Percentiles rank a stretch among this genome's conserved stretches.
phyloP scores from a whole-genome alignment of 2,329 filamentous ascomycete genomes.

The Malbranchea zuffiana region DNA sequence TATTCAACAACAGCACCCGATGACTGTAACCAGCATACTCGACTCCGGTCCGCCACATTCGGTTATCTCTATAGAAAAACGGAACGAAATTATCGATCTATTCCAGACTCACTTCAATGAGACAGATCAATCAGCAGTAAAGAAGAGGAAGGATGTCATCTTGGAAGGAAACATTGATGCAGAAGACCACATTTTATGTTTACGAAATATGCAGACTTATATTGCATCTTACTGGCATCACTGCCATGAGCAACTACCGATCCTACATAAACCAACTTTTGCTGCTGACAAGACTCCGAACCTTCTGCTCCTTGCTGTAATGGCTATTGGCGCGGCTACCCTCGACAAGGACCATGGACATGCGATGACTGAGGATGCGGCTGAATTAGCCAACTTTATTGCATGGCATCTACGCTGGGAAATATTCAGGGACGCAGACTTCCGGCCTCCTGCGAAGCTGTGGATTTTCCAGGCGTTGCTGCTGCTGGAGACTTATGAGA shows the following conservation, averaged over 20 bases:
- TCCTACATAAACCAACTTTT: constrained; percentile 90
- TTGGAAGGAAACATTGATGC: constrained; percentile 64
- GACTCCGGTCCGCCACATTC: constrained; percentile 71
- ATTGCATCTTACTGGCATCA: constrained; percentile 90
- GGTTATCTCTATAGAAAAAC: constrained; percentile 76
- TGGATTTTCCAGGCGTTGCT: constrained; percentile 93
- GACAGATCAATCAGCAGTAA: constrained; percentile 60
- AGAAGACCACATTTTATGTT: constrained; percentile 56
- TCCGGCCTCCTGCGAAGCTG: constrained; percentile 80
- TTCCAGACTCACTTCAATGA: constrained; percentile 76
- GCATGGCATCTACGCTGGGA: constrained; percentile 93
- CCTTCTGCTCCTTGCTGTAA: constrained; percentile 73
- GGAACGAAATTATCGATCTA: constrained; percentile 68
- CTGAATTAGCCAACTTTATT: constrained; percentile 76
- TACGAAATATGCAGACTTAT: constrained; percentile 92
- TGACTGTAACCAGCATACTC: constrained; percentile 78
- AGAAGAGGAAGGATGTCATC: constrained; percentile 64
- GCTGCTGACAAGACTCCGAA: constrained; percentile 77
- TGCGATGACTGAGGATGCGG: constrained; percentile 62
- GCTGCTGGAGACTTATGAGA: constrained; percentile 86
- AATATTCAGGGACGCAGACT: constrained; percentile 83
- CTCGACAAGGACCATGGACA: constrained; percentile 71
- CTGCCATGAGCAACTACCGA: constrained; percentile 88
- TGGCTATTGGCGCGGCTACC: constrained; percentile 83
- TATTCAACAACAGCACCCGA: constrained; percentile 57